Base-by-base conservation (phyloP, 164 flowering plant species). In the Magnolia sinica region DNA sequence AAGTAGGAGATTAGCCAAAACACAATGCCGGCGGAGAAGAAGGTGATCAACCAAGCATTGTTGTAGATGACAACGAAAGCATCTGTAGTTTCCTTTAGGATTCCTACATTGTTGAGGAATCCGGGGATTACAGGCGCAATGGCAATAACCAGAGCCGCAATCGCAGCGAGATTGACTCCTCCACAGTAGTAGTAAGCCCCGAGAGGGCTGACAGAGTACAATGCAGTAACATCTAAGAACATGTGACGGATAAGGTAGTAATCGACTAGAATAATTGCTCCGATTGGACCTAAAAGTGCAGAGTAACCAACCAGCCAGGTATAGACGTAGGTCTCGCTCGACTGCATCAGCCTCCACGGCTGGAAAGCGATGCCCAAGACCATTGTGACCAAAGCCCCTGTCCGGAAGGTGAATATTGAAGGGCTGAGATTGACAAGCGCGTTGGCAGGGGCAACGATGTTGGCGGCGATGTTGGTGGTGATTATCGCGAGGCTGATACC, bases 301-400 rank as follows among this genome's bases (percentile, higher is more conserved):
- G 98, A 88, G 82, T 91, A 93, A 6, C 98, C 95, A 4, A 93
- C 88, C 2, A 95, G 87, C 98, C 98, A 93, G 1, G 97, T 93
- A 73, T 95, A 92, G 19, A 95, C 94, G 73, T 93, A 95, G 81
- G 96, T 95, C 85, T 95, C 96, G 71, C 98, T 93, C 2, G 97
- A 91, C 68, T 82, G 65, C 13, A 7, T 89, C n/a, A 95, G 88
- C 82, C 95, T 81, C 99, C 99, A 95, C 0, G 99, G 99, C 83
- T 93, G 98, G 74, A 84, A 93, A 5, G 85, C 90, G 13, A 93
- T 86, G n/a, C 98, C 97, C 0, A 95, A 84, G 78, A 92, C 58
- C 0, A 97, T 96, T 0, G 99, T 92, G 0, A 95, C 67, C n/a
- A 95, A 81, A 29, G 97, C 95, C n/a, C 98, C 98, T 75, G 83